Conservation (phyloP, 768 basidiomycete species). For the Candolleomyces eurysporus region DNA sequence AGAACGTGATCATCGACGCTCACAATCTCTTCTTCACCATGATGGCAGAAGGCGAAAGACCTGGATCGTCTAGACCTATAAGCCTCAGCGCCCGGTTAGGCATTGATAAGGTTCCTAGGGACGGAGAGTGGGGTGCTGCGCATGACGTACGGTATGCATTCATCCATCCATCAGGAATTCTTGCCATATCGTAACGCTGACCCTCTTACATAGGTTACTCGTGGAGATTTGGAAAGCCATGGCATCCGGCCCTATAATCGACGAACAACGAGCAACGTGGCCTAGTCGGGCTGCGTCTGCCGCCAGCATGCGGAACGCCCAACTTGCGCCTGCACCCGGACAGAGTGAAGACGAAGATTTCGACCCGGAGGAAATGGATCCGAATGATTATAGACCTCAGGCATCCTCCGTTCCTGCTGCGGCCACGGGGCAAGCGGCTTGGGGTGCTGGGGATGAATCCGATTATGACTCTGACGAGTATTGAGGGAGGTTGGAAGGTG, state of each 20-base stretch:
- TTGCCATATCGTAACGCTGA: background rate
- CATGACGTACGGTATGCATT: background rate
- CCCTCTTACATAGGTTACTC: background rate
- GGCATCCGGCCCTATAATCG: background rate
- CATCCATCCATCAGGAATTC: background rate
- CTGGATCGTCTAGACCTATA: background rate
- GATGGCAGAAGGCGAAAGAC: background rate
- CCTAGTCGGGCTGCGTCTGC: background rate
- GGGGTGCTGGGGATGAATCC: too few relatives aligned
- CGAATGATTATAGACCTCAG: background rate
- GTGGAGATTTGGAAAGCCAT: background rate
- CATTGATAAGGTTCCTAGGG: background rate
- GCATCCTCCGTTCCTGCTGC: too few relatives aligned
- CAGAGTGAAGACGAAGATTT: background rate
- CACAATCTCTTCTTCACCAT: background rate
- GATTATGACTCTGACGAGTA: too few relatives aligned
- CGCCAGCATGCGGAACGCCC: background rate
- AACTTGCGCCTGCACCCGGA: background rate
- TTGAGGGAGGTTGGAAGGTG: too few relatives aligned
- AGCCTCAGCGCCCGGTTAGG: background rate
- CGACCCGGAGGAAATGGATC: background rate
- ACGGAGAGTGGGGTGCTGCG: background rate
- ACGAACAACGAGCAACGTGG: background rate
- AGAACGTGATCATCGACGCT: background rate
- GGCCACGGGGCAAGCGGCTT: too few relatives aligned